Evolutionary conservation across 306 rosid genomes (phyloP), one percentile per base, ranked within the genome.

Genomic region (Notholithocarpus densiflorus): DNA sequence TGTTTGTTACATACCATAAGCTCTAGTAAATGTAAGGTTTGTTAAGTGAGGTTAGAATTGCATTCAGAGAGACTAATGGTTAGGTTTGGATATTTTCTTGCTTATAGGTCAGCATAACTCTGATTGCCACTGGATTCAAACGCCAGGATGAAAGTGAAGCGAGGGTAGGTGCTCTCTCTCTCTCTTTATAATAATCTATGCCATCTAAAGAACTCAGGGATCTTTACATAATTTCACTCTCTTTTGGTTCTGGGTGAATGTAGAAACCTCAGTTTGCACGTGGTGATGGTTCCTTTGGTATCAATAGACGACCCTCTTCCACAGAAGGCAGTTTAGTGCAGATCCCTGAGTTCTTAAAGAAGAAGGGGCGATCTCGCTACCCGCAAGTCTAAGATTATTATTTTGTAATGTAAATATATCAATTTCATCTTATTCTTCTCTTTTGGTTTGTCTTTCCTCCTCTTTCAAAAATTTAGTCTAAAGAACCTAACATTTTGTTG

Each of bases 61-160:
- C 53, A 48, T 48, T 48, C 53, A 48, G 17, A 12, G 53, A 48
- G 53, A 48, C 53, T 48, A 48, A 48, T 13, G 53, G 53, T 12
- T 48, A 48, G 53, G 17, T 48, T 48, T 48, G 53, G 53, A 48
- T 48, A 48, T 48, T 48, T 48, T 48, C 53, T 48, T 21, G 27
- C 31, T 59, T 59, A n/a, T 59, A 95, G 98, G 97, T 95, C 43
- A 95, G 98, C 80, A 92, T 95, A 76, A 95, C 98, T 77, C 84
- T 95, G 27, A 95, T 95, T 83, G 98, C 98, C 14, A 92, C 98
- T 43, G 98, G 98, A 83, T 91, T 95, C 92, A 92, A 92, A 92
- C 94, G 96, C 75, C 98, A 92, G 85, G 98, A 91, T 79, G 98
- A 95, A 79, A 89, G 85, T 77, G 97, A 91, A 75, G 94, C 90